Conservation (phyloP, 768 basidiomycete species). For the Naematelia aurantialba region DNA sequence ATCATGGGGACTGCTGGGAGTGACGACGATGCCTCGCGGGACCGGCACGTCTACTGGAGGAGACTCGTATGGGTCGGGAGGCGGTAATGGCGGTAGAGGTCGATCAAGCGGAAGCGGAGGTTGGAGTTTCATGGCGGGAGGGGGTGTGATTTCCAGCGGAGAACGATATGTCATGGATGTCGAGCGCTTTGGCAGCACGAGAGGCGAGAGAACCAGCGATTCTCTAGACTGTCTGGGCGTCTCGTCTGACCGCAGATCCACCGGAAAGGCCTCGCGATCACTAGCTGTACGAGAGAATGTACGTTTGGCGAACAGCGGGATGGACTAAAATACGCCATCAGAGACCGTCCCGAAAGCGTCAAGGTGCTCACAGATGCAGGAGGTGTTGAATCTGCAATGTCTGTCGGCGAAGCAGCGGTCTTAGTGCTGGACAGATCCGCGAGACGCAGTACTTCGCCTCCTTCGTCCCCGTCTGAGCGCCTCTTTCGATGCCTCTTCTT, state of each 20-base stretch:
- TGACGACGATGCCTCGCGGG: conserved; percentile 34
- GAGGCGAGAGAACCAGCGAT: conserved; percentile 1
- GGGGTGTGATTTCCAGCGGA: conserved; percentile 4
- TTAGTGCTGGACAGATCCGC: conserved; percentile 20
- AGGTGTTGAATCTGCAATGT: background rate
- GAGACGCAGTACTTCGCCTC: conserved; percentile 25
- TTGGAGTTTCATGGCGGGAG: conserved; percentile 13
- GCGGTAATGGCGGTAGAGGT: conserved; percentile 28
- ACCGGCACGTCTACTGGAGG: conserved; percentile 11
- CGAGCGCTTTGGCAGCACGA: background rate
- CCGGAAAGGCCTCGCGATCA: conserved; percentile 20
- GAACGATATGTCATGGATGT: conserved; percentile 11
- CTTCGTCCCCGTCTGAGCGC: conserved; percentile 8
- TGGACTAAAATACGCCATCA: background rate
- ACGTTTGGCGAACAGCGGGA: conserved; percentile 7
- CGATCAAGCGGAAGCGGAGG: conserved; percentile 23
- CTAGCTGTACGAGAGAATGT: conserved; percentile 31
- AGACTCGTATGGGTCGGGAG: conserved; percentile 3
- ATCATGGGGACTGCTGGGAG: conserved; percentile 41
- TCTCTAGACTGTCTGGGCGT: background rate
- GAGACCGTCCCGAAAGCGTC: background rate
- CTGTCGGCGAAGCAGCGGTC: background rate
- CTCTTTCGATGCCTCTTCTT: conserved; percentile 29
- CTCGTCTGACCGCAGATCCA: background rate
- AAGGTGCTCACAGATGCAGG: background rate